Evolutionary conservation across 1,284 basidiomycete species (phyloP).

Genomic region (Porogramme epimiltina): DNA sequence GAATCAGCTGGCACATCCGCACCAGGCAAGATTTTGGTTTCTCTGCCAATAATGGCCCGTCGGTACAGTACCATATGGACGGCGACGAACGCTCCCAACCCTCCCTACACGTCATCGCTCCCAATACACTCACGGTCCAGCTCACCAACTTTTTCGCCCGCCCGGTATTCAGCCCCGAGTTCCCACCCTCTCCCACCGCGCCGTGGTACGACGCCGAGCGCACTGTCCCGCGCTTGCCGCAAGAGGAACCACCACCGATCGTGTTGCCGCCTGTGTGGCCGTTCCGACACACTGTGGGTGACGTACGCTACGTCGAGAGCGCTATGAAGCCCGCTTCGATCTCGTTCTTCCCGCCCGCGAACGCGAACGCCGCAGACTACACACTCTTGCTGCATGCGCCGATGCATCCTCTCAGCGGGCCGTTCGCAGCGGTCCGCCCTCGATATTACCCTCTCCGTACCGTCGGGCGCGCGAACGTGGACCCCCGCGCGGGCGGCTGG

Average conservation of each 20-base stretch:
- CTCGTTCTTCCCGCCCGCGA: slow-evolving; percentile 12
- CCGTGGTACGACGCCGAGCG: slow-evolving; percentile 21
- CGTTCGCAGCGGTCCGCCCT: slow-evolving; percentile 6
- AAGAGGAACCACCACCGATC: slow-evolving; percentile 10
- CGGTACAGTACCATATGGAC: slow-evolving; percentile 12
- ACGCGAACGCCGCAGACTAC: slow-evolving; percentile 3
- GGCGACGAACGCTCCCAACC: slow-evolving; percentile 7
- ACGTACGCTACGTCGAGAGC: slow-evolving; percentile 8
- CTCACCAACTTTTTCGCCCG: background rate
- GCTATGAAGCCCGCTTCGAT: slow-evolving; percentile 8
- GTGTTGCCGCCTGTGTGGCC: background rate
- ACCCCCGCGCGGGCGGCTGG: slow-evolving; percentile 20
- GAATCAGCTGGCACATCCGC: slow-evolving; percentile 18
- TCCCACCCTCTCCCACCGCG: slow-evolving; percentile 5
- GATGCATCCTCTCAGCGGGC: slow-evolving; percentile 2
- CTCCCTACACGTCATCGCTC: slow-evolving; percentile 16
- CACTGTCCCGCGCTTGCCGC: slow-evolving; percentile 16
- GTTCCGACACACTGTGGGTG: background rate
- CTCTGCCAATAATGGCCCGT: slow-evolving; percentile 10
- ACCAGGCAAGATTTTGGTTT: slow-evolving; percentile 11
- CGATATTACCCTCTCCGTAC: slow-evolving; percentile 29
- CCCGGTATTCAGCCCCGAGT: slow-evolving; percentile 12
- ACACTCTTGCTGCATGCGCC: slow-evolving; percentile 7
- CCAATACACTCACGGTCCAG: slow-evolving; percentile 9
- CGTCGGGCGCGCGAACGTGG: slow-evolving; percentile 1